These are phyloP conservation scores for Diddensiella transvaalensis DNA, from an alignment of 805 yeast species.

Conservation along the genomic window DNA sequence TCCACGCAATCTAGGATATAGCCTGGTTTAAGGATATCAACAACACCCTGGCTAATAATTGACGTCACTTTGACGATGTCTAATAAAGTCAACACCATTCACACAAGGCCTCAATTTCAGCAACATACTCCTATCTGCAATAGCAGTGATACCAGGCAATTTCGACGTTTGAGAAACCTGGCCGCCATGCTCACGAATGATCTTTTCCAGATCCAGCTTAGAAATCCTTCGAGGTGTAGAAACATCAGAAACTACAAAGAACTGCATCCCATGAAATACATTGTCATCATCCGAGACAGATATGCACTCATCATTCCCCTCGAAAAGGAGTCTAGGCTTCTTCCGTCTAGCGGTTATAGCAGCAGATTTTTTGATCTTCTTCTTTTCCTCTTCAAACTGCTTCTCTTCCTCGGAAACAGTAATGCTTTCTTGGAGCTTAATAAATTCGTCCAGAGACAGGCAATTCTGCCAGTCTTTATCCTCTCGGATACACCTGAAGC, in stretches of 20 bases:
- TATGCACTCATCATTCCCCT: slow-evolving; percentile 3
- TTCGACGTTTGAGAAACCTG: slow-evolving; percentile 21
- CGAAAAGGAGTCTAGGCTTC: slow-evolving; percentile 5
- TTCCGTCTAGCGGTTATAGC: slow-evolving; percentile 11
- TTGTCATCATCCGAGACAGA: slow-evolving; percentile 1
- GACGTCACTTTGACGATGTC: slow-evolving; percentile 39
- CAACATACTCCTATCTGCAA: slow-evolving; percentile 25
- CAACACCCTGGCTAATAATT: slow-evolving; percentile 42
- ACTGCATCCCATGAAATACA: slow-evolving; percentile 22
- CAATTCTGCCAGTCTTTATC: slow-evolving; percentile 64
- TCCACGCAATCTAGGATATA: slow-evolving; percentile 72
- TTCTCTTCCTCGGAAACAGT: slow-evolving; percentile 20
- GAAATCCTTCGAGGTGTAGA: slow-evolving; percentile 22
- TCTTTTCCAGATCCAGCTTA: slow-evolving; percentile 21
- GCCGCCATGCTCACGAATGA: slow-evolving; percentile 32
- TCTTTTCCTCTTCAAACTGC: slow-evolving; percentile 33
- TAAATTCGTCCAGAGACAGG: slow-evolving; percentile 52
- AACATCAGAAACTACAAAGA: slow-evolving; percentile 29
- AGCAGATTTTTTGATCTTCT: slow-evolving; percentile 25
- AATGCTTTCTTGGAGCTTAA: slow-evolving; percentile 33
- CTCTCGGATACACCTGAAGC: slow-evolving; percentile 60
- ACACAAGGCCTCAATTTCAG: slow-evolving; percentile 21
- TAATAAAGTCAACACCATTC: slow-evolving; percentile 21
- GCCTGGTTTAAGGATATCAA: slow-evolving; percentile 58
- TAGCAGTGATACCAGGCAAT: slow-evolving; percentile 7